Evolutionary conservation across 1,284 basidiomycete genomes (phyloP), one percentile per base, ranked within the genome.

Genomic region (Tylopilus orsonianus): DNA sequence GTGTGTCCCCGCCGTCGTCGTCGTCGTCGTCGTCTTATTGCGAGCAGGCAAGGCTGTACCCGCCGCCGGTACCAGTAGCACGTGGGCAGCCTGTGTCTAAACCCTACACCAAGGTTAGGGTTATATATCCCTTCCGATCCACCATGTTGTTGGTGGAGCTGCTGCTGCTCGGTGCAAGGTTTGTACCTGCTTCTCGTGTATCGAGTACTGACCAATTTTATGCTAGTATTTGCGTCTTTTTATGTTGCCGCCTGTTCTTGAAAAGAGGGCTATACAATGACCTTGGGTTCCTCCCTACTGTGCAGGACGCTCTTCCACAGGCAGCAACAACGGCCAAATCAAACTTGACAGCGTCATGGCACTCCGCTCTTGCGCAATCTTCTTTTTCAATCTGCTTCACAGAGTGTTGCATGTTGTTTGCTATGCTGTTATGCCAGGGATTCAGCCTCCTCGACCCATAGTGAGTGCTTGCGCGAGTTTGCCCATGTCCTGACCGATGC

Each of bases 351-450:
- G 51, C 50, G 14, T 66, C 72, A 14, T 67, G 79, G 41, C 81
- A 86, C 54, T 79, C 81, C 0, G 63, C 64, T 2, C 63, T 86
- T 2, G 73, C 85, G 2, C 71, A 80, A 38, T 69, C 69, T 1
- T 62, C 80, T 4, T 89, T 89, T 57, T 77, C 85, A 0, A 62
- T 79, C 24, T 84, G 80, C 56, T 86, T 89, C 59, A 77, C 81
- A 4, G 87, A 88, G 62, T 79, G 80, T 46, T 83, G 79, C 52
- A 75, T 78, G 52, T 68, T 90, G 49, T 88, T 89, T 57, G 54
- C 79, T 13, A 69, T 90, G 49, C 68, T 90, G 8, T 77, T 89
- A 67, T 73, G 77, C 24, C 87, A 90, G 65, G 84, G 77, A 3
- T 41, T 80, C 37, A 70, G 74, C 41, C 44, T 81, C 1, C 70